Conservation (phyloP, 2,329 filamentous ascomycete species). For the Sphaerulina populicola region DNA sequence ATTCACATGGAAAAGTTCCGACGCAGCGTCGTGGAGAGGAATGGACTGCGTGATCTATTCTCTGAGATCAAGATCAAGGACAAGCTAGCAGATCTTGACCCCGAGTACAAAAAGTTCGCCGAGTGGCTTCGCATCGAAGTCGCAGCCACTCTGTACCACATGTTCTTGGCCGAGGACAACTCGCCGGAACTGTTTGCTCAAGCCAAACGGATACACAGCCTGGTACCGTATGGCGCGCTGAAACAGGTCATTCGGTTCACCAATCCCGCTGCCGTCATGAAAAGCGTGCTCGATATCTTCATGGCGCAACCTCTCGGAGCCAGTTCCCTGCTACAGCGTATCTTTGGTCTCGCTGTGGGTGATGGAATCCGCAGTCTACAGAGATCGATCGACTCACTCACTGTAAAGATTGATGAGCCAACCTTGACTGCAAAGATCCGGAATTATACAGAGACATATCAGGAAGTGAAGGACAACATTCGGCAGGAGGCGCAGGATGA, state of each 20-base stretch:
- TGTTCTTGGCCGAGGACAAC: conserved; percentile 97
- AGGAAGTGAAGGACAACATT: conserved; percentile 65
- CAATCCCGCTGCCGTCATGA: conserved; percentile 95
- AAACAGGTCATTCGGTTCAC: conserved; percentile 97
- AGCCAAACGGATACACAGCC: conserved; percentile 83
- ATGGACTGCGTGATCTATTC: conserved; percentile 87
- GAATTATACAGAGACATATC: conserved; percentile 65
- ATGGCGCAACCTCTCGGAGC: conserved; percentile 89
- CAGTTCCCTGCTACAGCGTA: conserved; percentile 82
- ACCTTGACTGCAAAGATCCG: conserved; percentile 74
- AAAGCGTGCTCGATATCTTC: conserved; percentile 88
- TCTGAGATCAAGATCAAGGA: conserved; percentile 86
- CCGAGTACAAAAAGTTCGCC: conserved; percentile 95
- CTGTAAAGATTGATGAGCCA: conserved; percentile 69
- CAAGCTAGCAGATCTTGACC: conserved; percentile 76
- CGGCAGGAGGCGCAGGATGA: conserved; percentile 65
- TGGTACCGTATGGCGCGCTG: conserved; percentile 84
- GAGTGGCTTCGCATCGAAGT: conserved; percentile 98
- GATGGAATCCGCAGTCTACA: conserved; percentile 85
- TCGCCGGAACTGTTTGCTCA: conserved; percentile 94
- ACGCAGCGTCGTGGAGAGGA: conserved; percentile 60
- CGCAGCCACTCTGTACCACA: conserved; percentile 89
- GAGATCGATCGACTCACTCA: conserved; percentile 71
- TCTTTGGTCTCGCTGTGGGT: conserved; percentile 83
- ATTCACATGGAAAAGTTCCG: conserved; percentile 89